Conservation (phyloP, 2,329 filamentous ascomycete genomes). For the Dactylellina drechsleri region DNA sequence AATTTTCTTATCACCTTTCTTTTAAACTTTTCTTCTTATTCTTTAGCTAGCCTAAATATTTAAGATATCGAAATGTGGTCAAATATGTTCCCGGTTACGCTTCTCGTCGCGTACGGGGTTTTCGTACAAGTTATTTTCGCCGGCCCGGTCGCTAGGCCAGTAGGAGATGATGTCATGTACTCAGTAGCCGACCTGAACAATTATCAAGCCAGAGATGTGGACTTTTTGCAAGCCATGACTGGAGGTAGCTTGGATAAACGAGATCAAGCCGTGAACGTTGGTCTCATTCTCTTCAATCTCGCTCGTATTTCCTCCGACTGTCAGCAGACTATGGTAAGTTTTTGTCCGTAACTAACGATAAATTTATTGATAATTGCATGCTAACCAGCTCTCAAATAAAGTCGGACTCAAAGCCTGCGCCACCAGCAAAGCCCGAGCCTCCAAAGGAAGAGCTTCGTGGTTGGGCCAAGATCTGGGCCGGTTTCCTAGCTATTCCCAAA, state of each 20-base stretch:
- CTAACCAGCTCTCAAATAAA: not conserved
- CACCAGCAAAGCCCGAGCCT: not conserved
- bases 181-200: too few relatives aligned
- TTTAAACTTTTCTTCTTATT: too few relatives aligned
- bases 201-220: not conserved
- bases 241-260: not conserved
- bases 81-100: too few relatives aligned
- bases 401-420: not conserved
- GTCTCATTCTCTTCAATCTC: not conserved
- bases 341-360: not conserved
- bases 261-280: not conserved
- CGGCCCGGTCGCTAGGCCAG: too few relatives aligned
- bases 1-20: too few relatives aligned
- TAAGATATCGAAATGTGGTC: too few relatives aligned
- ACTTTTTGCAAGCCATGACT: not conserved
- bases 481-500: not conserved
- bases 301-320: not conserved
- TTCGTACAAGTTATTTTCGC: too few relatives aligned
- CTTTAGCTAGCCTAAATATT: too few relatives aligned
- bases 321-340: conserved; percentile 1
- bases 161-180: too few relatives aligned
- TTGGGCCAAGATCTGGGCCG: not conserved
- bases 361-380: not conserved
- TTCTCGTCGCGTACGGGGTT: too few relatives aligned
- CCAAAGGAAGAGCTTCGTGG: not conserved